These are phyloP conservation scores for Cercophora sp. DNA, from an alignment of 495 filamentous ascomycete genomes.

Conservation along the genomic window DNA sequence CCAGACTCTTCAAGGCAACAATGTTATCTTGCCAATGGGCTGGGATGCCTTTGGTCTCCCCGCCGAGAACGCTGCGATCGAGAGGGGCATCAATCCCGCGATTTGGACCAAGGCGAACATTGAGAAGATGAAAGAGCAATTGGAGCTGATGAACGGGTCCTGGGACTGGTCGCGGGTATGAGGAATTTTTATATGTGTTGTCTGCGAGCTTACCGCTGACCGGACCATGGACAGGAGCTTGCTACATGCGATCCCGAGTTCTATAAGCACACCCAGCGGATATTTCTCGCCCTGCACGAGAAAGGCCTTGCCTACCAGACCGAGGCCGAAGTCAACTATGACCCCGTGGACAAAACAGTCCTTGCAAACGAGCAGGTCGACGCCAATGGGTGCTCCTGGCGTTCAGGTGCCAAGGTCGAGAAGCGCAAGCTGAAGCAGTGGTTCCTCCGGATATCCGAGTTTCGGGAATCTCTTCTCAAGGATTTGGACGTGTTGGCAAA, in stretches of 20 bases:
- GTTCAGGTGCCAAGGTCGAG: conserved; percentile 82
- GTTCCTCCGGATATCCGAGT: conserved; percentile 82
- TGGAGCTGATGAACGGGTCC: conserved; percentile 66
- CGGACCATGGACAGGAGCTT: conserved; percentile 64
- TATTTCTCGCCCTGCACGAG: conserved; percentile 73
- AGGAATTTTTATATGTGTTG: conserved; percentile 9
- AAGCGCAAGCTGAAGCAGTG: conserved; percentile 78
- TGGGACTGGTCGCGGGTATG: conserved; percentile 82
- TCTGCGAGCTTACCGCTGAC: background rate
- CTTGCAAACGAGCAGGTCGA: conserved; percentile 91
- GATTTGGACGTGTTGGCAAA: conserved; percentile 64
- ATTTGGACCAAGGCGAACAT: conserved; percentile 80
- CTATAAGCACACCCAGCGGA: conserved; percentile 82
- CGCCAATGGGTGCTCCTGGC: conserved; percentile 76
- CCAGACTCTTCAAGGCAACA: conserved; percentile 67
- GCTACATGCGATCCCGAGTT: conserved; percentile 78
- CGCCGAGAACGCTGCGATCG: conserved; percentile 91
- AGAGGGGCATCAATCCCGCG: conserved; percentile 72
- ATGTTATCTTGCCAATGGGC: conserved; percentile 83
- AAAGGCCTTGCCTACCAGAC: conserved; percentile 72
- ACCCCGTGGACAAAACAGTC: conserved; percentile 84
- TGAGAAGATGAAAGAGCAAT: conserved; percentile 74
- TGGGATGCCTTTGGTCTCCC: conserved; percentile 93
- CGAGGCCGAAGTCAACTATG: conserved; percentile 82
- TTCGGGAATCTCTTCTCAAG: conserved; percentile 66